These are phyloP conservation scores for Fusarium oligoseptatum DNA, from an alignment of 2,329 filamentous ascomycete genomes.

Conservation along the genomic window DNA sequence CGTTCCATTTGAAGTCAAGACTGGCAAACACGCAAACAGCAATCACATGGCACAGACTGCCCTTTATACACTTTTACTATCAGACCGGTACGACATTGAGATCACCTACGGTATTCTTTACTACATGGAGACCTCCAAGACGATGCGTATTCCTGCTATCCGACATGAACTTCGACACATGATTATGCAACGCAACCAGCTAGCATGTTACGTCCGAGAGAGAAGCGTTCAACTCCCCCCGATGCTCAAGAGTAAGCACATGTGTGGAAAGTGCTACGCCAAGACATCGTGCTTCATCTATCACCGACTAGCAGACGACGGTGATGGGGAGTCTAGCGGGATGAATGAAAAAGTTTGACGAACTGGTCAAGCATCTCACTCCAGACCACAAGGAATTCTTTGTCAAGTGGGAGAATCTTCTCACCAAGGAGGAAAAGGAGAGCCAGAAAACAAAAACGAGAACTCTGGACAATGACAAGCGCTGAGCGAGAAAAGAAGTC, in stretches of 20 bases:
- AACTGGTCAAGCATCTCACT: constrained; percentile 82
- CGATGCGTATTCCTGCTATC: constrained; percentile 85
- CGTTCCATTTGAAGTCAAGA: constrained; percentile 96
- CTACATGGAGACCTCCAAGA: constrained; percentile 93
- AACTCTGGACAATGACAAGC: constrained; percentile 97
- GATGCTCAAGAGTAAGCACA: constrained; percentile 85
- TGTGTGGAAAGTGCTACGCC: constrained; percentile 90
- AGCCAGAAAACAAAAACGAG: constrained; percentile 86
- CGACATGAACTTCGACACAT: constrained; percentile 93
- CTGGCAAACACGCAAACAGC: constrained; percentile 84
- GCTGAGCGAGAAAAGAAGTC: constrained; percentile 88
- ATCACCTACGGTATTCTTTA: constrained; percentile 92
- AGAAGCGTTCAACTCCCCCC: constrained; percentile 83
- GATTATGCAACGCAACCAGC: constrained; percentile 93
- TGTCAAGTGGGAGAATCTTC: constrained; percentile 90
- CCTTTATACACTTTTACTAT: constrained; percentile 91
- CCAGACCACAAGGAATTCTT: constrained; percentile 85
- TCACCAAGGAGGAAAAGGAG: constrained; percentile 95
- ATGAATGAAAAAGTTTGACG: constrained; percentile 84
- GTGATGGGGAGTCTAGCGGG: constrained; percentile 83
- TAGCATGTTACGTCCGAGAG: constrained; percentile 87
- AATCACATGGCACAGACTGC: constrained; percentile 94
- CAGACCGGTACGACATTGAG: constrained; percentile 94
- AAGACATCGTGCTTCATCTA: constrained; percentile 93
- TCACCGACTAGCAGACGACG: constrained; percentile 89